Evolutionary conservation across 129 eudicot genomes (phyloP).

Genomic region (Saposhnikovia divaricata): DNA sequence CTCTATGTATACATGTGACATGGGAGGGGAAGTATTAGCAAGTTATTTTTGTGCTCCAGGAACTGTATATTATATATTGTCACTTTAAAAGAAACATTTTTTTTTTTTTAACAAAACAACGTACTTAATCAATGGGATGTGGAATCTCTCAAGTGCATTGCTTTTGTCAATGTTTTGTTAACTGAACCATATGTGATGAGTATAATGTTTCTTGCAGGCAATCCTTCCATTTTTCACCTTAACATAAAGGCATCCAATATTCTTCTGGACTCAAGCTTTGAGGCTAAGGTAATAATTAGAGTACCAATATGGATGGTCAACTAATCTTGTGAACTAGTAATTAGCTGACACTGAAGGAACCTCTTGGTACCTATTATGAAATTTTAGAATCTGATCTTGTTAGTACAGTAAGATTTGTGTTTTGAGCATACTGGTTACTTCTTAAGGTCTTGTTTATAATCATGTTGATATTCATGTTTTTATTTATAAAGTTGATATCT

Average conservation of each 20-base stretch:
- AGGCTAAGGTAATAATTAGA: constrained; percentile 52
- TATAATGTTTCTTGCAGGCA: constrained; percentile 36
- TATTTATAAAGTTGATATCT: neutral
- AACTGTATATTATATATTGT: neutral
- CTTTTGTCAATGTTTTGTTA: neutral
- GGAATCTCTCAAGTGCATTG: neutral
- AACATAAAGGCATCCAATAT: constrained; percentile 82
- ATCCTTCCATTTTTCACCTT: constrained; percentile 79
- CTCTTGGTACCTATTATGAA: neutral
- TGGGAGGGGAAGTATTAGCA: neutral
- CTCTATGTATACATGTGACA: neutral
- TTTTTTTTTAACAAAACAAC: neutral
- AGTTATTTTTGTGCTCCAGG: neutral
- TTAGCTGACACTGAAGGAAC: neutral
- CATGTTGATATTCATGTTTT: neutral
- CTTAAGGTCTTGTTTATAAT: neutral
- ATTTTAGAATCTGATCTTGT: neutral
- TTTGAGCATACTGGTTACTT: neutral
- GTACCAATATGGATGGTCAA: neutral
- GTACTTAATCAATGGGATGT: neutral
- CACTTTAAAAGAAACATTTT: neutral
- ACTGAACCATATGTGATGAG: neutral
- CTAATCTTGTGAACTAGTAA: neutral
- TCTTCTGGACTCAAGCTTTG: constrained; percentile 73
- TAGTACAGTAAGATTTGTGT: neutral